Evolutionary conservation across 1,284 basidiomycete species (phyloP).

Genomic region (Cystobasidiaceae sp.): DNA sequence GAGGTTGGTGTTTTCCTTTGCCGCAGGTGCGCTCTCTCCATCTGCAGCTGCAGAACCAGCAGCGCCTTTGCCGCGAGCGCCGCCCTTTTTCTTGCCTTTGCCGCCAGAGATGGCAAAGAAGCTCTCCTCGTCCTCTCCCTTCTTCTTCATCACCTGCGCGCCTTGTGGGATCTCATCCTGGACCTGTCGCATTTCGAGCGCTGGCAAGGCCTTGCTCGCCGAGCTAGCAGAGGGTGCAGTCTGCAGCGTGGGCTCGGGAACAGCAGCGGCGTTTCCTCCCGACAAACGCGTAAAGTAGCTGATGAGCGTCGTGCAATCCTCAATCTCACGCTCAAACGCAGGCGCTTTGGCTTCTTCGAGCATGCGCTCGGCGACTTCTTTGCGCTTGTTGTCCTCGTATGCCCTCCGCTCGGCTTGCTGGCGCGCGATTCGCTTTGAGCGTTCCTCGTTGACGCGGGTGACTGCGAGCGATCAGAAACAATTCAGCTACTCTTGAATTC

Average conservation of each 20-base stretch:
- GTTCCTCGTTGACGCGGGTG: constrained; percentile 54
- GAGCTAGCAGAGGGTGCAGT: constrained; percentile 41
- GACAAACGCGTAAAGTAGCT: constrained; percentile 75
- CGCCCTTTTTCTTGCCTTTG: constrained; percentile 62
- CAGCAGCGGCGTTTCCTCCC: constrained; percentile 48
- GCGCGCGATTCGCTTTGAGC: constrained; percentile 73
- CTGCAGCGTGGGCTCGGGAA: constrained; percentile 50
- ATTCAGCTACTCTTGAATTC: no score
- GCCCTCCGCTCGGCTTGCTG: constrained; percentile 72
- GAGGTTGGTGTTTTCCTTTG: constrained; percentile 50
- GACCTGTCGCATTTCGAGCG: constrained; percentile 78
- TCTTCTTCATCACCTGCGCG: constrained; percentile 71
- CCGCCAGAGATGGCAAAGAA: constrained; percentile 75
- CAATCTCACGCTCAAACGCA: constrained; percentile 88
- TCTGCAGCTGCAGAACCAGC: constrained; percentile 36
- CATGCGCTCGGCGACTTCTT: constrained; percentile 71
- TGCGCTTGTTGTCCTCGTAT: constrained; percentile 75
- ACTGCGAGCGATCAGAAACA: no score
- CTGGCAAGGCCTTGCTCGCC: constrained; percentile 59
- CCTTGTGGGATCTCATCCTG: constrained; percentile 64
- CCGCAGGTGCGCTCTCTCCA: constrained; percentile 31
- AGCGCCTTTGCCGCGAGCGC: constrained; percentile 38
- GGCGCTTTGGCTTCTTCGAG: constrained; percentile 87
- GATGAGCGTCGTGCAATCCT: constrained; percentile 93
- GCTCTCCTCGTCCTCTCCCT: constrained; percentile 75